These are phyloP conservation scores for Lolium multiflorum DNA, from an alignment of 176 grass and related monocot species.

Conservation along the genomic window DNA sequence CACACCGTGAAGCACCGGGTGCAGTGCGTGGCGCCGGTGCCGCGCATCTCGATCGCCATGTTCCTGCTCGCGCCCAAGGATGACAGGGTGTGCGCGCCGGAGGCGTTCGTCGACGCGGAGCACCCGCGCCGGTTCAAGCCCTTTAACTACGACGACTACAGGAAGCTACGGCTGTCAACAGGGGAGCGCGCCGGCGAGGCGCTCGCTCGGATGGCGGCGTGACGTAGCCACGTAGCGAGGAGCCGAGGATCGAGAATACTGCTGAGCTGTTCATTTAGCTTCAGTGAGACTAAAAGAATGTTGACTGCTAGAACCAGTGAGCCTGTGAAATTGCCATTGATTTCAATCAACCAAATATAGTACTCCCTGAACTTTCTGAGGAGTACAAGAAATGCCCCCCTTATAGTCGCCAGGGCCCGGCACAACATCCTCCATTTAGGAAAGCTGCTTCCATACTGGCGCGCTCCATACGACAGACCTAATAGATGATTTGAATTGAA, in stretches of 20 bases:
- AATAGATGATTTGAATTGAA: no score
- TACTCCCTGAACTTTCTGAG: no score
- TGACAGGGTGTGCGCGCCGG: constrained; percentile 63
- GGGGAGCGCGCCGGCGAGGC: constrained; percentile 69
- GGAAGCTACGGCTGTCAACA: constrained; percentile 62
- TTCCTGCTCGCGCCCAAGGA: constrained; percentile 87
- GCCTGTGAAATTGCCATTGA: neutral
- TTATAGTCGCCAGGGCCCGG: no score
- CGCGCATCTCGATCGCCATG: constrained; percentile 77
- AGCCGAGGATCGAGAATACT: neutral
- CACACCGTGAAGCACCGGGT: constrained; percentile 85
- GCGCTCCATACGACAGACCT: no score
- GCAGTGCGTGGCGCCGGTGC: constrained; percentile 66
- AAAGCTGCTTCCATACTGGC: no score
- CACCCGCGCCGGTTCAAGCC: constrained; percentile 62
- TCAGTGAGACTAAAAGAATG: neutral
- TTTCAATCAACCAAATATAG: neutral
- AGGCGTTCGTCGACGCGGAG: constrained; percentile 49
- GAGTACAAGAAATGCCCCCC: no score
- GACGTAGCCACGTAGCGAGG: neutral
- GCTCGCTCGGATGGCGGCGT: constrained; percentile 50
- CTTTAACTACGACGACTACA: constrained; percentile 66
- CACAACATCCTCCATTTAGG: no score
- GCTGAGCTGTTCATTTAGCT: neutral
- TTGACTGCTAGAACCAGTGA: neutral